Evolutionary conservation across 2,329 filamentous ascomycete species (phyloP).

Genomic region (Cladosporium halotolerans): DNA sequence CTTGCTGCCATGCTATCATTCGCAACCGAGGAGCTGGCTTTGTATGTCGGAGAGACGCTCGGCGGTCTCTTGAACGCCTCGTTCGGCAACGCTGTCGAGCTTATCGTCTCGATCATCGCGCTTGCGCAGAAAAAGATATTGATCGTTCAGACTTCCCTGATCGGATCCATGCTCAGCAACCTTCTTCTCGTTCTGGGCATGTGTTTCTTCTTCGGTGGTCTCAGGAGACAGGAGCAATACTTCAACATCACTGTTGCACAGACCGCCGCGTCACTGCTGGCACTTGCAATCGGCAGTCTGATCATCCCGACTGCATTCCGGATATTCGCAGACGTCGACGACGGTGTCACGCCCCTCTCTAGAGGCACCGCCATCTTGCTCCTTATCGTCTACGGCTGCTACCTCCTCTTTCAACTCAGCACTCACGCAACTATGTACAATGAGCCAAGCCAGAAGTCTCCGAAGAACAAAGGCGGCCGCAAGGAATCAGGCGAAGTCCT

Average conservation of each 20-base stretch:
- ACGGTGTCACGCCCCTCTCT: slow-evolving; percentile 44
- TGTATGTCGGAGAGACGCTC: slow-evolving; percentile 71
- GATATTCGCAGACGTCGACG: slow-evolving; percentile 36
- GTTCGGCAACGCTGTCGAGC: slow-evolving; percentile 59
- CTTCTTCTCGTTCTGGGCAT: slow-evolving; percentile 82
- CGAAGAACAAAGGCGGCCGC: slow-evolving; percentile 46
- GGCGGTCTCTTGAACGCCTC: slow-evolving; percentile 85
- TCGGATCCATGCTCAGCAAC: slow-evolving; percentile 88
- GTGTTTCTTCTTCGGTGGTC: slow-evolving; percentile 83
- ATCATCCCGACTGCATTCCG: slow-evolving; percentile 89
- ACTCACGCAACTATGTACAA: slow-evolving; percentile 78
- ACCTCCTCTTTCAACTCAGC: slow-evolving; percentile 86
- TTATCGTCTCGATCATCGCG: slow-evolving; percentile 70
- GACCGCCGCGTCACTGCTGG: slow-evolving; percentile 74
- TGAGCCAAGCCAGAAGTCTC: slow-evolving; percentile 69
- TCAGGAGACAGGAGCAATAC: slow-evolving; percentile 72
- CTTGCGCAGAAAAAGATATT: slow-evolving; percentile 65
- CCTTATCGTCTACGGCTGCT: slow-evolving; percentile 73
- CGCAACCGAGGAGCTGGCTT: slow-evolving; percentile 82
- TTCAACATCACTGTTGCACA: slow-evolving; percentile 93
- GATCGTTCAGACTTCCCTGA: slow-evolving; percentile 87
- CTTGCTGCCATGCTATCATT: slow-evolving; percentile 81
- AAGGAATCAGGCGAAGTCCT: slow-evolving; percentile 45
- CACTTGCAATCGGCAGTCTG: slow-evolving; percentile 70
- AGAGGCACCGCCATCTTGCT: slow-evolving; percentile 74